phyloP scores from a whole-genome alignment of 2,329 filamentous ascomycete species.

The Alternaria triticina region DNA sequence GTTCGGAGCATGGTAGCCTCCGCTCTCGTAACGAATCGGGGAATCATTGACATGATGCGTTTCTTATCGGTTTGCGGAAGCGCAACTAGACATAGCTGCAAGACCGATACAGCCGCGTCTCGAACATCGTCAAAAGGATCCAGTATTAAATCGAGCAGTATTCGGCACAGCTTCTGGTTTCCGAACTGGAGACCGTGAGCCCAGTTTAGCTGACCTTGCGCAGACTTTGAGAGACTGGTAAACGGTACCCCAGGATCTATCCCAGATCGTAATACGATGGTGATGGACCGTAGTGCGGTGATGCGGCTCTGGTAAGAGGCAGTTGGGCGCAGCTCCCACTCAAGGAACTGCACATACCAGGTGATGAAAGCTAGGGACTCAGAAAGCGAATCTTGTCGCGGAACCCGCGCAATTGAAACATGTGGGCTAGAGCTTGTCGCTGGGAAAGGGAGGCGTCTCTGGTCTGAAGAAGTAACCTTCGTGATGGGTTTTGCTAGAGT shows the following conservation, averaged over 20 bases:
- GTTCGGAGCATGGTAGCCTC: conserved; percentile 69
- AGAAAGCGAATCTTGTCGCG: conserved; percentile 42
- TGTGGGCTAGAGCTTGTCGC: conserved; percentile 6
- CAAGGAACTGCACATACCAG: conserved; percentile 77
- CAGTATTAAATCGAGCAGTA: conserved; percentile 78
- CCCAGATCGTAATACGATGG: conserved; percentile 71
- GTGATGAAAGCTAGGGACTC: conserved; percentile 69
- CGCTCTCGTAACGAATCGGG: conserved; percentile 43
- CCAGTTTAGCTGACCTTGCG: conserved; percentile 58
- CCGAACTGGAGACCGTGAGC: conserved; percentile 56
- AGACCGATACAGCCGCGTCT: conserved; percentile 56
- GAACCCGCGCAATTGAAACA: neutral
- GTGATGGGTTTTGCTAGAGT: conserved; percentile 32
- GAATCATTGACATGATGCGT: conserved; percentile 19
- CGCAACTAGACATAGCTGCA: conserved; percentile 46
- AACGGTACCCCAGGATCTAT: conserved; percentile 60
- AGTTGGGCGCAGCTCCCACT: conserved; percentile 76
- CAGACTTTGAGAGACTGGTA: conserved; percentile 54
- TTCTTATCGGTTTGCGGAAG: conserved; percentile 19
- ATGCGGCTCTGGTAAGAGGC: conserved; percentile 91
- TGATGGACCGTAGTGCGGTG: conserved; percentile 74
- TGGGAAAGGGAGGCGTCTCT: conserved; percentile 25
- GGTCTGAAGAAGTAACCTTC: conserved; percentile 7
- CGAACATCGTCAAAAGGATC: conserved; percentile 95
- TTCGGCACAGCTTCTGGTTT: conserved; percentile 57